Base-by-base conservation (phyloP, 345 rosid genomes). In the Cardiospermum halicacabum region DNA sequence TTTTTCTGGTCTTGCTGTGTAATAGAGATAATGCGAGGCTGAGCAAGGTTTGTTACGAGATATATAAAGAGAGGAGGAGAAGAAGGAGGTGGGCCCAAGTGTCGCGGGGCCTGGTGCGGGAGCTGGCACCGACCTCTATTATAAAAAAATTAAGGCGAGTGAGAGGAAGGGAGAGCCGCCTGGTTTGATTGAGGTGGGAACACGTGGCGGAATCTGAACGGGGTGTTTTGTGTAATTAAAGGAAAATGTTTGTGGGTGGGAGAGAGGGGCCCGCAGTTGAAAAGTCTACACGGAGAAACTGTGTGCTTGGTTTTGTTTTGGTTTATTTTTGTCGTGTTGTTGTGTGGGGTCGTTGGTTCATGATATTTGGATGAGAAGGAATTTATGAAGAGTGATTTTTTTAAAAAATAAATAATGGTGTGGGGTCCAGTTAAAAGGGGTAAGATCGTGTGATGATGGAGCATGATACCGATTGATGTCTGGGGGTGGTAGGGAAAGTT, bases 251-350 rank as follows among this genome's bases (percentile, higher is more conserved):
- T 53, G 27, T 25, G 22, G 15, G 62, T 32, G 22, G 56, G 56
- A 25, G 43, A 42, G 19, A 7, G 1, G 25, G 0, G 9, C 39
- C 8, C 1, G 6, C 1, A 34, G 51, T 11, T 7, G 47, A 49
- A 49, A 62, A 62, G 45, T 32, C 66, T 32, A 31, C 32, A 49
- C 22, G 66, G 47, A 15, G 42, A 31, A 62, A 62, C 57, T 22
- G 66, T 49, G 7, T 31, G 40, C 9, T 49, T 15, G 3, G 49
- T 30, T 8, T 16, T 40, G 36, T 15, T 28, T 11, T 21, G 9
- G 5, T 1, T 25, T 18, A 3, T 28, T 28, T 3, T 15, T 21
- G 50, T 45, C 18, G 39, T 34, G 9, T 7, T 34, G 39, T 34
- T 34, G 39, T 2, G 39, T 24, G 3, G 18, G 58, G 49, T 28